A percentile compares a stretch with the other conserved stretches of the same genome.
Conservation (phyloP, 2,329 filamentous ascomycete species). For the Alternaria metachromatica region DNA sequence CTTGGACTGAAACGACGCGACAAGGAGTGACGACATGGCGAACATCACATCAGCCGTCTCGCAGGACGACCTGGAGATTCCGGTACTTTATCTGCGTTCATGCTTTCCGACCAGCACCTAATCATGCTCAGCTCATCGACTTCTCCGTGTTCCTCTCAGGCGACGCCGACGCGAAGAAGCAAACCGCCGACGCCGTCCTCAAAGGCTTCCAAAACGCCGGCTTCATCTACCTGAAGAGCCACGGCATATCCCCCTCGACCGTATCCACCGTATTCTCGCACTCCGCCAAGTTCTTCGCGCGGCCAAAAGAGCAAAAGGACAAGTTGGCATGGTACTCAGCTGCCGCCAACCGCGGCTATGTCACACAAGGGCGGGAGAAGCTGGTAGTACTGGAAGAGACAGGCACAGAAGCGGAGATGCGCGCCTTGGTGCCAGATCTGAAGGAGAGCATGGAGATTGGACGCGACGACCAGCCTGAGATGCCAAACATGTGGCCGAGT, state of each 20-base stretch:
- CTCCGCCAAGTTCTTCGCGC: conserved; percentile 49
- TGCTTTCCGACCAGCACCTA: neutral
- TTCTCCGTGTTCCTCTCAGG: conserved; percentile 76
- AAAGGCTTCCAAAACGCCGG: conserved; percentile 83
- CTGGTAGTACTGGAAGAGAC: conserved; percentile 46
- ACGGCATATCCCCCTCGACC: conserved; percentile 69
- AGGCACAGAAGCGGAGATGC: conserved; percentile 45
- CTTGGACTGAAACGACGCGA: neutral
- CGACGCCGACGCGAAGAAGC: conserved; percentile 63
- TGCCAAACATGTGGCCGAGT: conserved; percentile 80
- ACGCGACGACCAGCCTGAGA: conserved; percentile 63
- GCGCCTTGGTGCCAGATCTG: conserved; percentile 49
- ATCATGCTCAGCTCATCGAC: conserved; percentile 70
- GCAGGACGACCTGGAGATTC: conserved; percentile 50
- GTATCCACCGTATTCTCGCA: conserved; percentile 67
- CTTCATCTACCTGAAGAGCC: conserved; percentile 87
- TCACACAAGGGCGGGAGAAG: conserved; percentile 53
- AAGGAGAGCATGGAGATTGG: conserved; percentile 70
- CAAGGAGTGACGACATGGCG: conserved; percentile 18
- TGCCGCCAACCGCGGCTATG: conserved; percentile 58
- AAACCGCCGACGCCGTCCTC: conserved; percentile 75
- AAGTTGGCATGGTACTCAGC: conserved; percentile 52
- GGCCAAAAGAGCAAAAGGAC: conserved; percentile 48
- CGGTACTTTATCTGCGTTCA: conserved; percentile 25
- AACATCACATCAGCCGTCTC: conserved; percentile 44